Base-by-base conservation (phyloP, 108 stramenopile species). In the Hondaea fermentalgiana region DNA sequence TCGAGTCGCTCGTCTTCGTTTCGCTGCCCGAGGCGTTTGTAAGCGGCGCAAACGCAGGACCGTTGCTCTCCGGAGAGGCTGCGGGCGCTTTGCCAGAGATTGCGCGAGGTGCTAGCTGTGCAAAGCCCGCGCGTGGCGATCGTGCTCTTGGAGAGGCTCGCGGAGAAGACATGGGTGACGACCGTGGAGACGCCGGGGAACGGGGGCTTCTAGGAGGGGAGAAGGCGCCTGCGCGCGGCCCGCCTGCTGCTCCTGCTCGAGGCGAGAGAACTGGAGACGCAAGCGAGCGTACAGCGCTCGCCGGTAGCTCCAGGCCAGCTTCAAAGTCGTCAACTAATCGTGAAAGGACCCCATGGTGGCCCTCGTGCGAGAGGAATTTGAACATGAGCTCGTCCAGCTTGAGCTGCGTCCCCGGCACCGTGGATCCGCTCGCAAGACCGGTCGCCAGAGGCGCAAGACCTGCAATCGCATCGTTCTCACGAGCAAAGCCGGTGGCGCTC, bases 341-440 rank as follows among this genome's bases (percentile, higher is more conserved):
- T 25, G 64, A 43, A 42, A 93, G 45, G 23, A 92, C 21, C 21
- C 49, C 88, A 14, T 19, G 69, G 21, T 92, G 92, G 60, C 60
- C 90, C 44, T 89, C 88, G 28, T 88, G 76, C 59, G 91, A 53
- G 4, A 92, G 90, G 91, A 92, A 93, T 49, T 87, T 71, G 42
- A 92, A 89, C 87, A 93, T 90, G 23, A 93, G 93, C 88, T 93
- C 93, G 47, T 93, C 93, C 88, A 93, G 55, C 83, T 93, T 93
- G 14, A 89, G 57, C 44, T 91, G 55, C 17, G 92, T 92, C 87
- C 91, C 87, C 44, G 90, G 12, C 28, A 28, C 51, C 28, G 45
- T 12, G 8, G 49, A 21, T 14, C 43, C 19, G 49, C 8, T 35
- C 45, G 5, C 51, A 6, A 47, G 6, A 45, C 49, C 45, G 10